Percentiles rank a stretch among this genome's conserved stretches.
These are phyloP conservation scores for Dendrostoma leiphaemia DNA, from an alignment of 2,329 filamentous ascomycete genomes.

Conservation along the genomic window DNA sequence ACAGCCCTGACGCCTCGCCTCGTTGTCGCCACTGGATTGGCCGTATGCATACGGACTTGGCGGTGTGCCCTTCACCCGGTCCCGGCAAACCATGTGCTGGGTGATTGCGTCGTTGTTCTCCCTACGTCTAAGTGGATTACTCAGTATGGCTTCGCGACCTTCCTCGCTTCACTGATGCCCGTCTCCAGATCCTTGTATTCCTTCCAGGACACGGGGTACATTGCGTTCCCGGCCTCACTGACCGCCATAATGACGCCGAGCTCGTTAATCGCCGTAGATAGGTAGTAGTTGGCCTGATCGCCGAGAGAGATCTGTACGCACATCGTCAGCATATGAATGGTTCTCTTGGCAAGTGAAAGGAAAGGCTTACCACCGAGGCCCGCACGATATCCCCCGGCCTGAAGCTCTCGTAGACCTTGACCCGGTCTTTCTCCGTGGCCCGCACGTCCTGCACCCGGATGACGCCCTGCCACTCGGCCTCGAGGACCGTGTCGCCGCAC, in stretches of 20 bases:
- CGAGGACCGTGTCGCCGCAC: conserved; percentile 68
- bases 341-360: background rate
- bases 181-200: conserved; percentile 86
- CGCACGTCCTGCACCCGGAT: conserved; percentile 89
- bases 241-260: conserved; percentile 91
- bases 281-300: conserved; percentile 92
- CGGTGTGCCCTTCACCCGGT: too few species aligned
- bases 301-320: conserved; percentile 72
- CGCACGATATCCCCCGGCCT: conserved; percentile 89
- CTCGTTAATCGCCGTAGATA: conserved; percentile 89
- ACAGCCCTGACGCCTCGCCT: too few species aligned
- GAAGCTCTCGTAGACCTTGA: conserved; percentile 88
- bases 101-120: too few species aligned
- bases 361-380: conserved; percentile 68
- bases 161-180: conserved; percentile 73
- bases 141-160: conserved; percentile 92
- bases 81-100: too few species aligned
- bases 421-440: conserved; percentile 92
- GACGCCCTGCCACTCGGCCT: conserved; percentile 80
- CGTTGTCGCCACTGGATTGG: too few species aligned
- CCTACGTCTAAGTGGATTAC: too few species aligned
- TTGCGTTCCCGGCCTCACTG: conserved; percentile 82
- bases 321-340: background rate
- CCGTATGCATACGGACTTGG: too few species aligned
- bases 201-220: conserved; percentile 94